These are phyloP conservation scores for Sporothrix globosa DNA, from an alignment of 2,329 filamentous ascomycete genomes.

Conservation along the genomic window DNA sequence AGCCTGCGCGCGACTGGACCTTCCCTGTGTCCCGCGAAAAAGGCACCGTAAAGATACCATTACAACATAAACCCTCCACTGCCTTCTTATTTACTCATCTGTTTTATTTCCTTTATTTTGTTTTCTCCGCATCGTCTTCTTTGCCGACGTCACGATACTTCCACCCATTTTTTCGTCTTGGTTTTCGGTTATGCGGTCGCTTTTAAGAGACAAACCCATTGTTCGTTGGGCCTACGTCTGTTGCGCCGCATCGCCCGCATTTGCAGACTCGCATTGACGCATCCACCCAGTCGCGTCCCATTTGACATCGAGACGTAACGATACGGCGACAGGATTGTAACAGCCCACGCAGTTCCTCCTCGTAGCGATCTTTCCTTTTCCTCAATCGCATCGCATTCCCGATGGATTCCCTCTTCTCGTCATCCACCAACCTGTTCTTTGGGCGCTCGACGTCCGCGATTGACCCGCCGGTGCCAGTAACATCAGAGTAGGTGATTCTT, in stretches of 20 bases:
- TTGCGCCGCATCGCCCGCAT: background rate
- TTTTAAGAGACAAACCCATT: background rate
- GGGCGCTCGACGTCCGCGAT: constrained; percentile 17
- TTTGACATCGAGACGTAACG: too few relatives aligned
- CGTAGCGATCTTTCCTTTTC: background rate
- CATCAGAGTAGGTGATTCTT: constrained; percentile 14
- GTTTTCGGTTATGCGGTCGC: background rate
- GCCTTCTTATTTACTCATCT: background rate
- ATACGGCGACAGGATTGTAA: background rate
- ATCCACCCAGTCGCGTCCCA: background rate
- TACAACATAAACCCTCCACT: background rate
- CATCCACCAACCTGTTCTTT: constrained; percentile 30
- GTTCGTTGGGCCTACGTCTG: too few relatives aligned
- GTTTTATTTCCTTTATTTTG: background rate
- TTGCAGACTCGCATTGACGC: background rate
- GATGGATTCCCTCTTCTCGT: constrained; percentile 31
- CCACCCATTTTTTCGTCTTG: background rate
- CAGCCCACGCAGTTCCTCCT: background rate
- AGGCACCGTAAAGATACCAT: background rate
- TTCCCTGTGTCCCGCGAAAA: background rate
- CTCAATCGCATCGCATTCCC: background rate
- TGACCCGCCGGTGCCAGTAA: constrained; percentile 16
- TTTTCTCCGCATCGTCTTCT: background rate
- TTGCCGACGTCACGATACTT: background rate
- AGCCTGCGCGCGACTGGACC: background rate